These are phyloP conservation scores for Chrysanthemum lavandulifolium DNA, from an alignment of 129 eudicot species.

Conservation along the genomic window DNA sequence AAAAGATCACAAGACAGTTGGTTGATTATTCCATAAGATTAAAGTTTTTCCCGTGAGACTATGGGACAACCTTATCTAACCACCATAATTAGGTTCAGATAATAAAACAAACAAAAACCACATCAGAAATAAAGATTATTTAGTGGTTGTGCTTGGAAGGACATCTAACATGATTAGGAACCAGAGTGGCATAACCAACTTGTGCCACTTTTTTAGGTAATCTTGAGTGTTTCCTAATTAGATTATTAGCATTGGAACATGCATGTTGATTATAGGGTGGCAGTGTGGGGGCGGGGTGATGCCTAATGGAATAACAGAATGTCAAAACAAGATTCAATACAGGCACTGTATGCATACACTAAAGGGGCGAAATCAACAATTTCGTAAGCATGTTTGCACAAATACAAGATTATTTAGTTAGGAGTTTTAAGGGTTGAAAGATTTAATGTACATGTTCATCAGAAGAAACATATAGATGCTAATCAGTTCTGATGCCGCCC, in stretches of 20 bases:
- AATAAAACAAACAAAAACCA: slow-evolving; percentile 6
- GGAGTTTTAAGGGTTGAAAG: slow-evolving; percentile 11
- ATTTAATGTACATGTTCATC: slow-evolving; percentile 29
- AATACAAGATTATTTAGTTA: slow-evolving; percentile 25
- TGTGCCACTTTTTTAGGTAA: slow-evolving; percentile 25
- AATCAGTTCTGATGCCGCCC: slow-evolving; percentile 81
- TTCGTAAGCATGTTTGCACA: slow-evolving; percentile 18
- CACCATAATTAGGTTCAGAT: slow-evolving; percentile 31
- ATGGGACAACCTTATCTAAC: slow-evolving; percentile 32
- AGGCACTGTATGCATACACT: slow-evolving; percentile 14
- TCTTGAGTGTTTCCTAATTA: slow-evolving; percentile 20
- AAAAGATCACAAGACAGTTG: slow-evolving; percentile 25
- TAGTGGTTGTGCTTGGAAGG: slow-evolving; percentile 18
- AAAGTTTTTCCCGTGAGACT: slow-evolving; percentile 23
- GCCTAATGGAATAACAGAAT: background rate
- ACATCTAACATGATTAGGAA: slow-evolving; percentile 35
- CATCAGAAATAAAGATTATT: background rate
- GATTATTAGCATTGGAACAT: slow-evolving; percentile 25
- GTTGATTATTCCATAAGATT: slow-evolving; percentile 15
- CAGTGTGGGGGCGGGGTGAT: background rate
- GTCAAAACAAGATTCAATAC: slow-evolving; percentile 17
- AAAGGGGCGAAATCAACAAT: slow-evolving; percentile 6
- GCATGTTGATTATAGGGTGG: slow-evolving; percentile 9
- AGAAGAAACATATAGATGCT: slow-evolving; percentile 19
- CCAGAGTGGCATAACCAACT: slow-evolving; percentile 34